Conservation (phyloP, 176 grass and related monocot genomes). For the Canna indica region DNA sequence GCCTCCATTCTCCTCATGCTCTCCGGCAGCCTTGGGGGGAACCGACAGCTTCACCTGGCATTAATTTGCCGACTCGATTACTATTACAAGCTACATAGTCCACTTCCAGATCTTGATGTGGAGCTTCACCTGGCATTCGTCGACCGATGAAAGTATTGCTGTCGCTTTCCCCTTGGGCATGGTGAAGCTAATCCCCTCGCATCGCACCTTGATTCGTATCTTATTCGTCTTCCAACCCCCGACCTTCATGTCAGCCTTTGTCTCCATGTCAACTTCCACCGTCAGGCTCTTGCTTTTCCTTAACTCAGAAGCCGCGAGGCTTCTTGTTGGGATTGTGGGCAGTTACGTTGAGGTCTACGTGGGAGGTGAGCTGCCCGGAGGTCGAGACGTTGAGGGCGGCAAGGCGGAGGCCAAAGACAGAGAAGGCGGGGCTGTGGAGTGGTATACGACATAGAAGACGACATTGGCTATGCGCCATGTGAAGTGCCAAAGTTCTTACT, state of each 20-base stretch:
- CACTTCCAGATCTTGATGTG: constrained; percentile 99
- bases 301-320: constrained; percentile 58
- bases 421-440: constrained; percentile 70
- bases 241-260: constrained; percentile 67
- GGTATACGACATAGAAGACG: constrained; percentile 59
- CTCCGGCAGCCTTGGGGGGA: background rate
- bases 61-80: too few species aligned
- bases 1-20: constrained; percentile 11
- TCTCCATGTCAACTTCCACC: constrained; percentile 62
- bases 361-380: constrained; percentile 20
- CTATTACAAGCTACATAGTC: constrained; percentile 40
- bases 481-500: too few species aligned
- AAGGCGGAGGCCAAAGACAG: constrained; percentile 43
- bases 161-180: constrained; percentile 40
- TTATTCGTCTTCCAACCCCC: constrained; percentile 67
- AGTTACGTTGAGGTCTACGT: constrained; percentile 55
- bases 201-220: constrained; percentile 61
- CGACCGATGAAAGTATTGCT: background rate
- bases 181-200: constrained; percentile 56
- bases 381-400: constrained; percentile 50
- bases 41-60: too few species aligned
- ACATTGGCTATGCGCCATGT: constrained; percentile 38
- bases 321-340: constrained; percentile 88
- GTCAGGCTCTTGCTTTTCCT: constrained; percentile 53
- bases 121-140: constrained; percentile 67